These are phyloP conservation scores for Pseudocercospora cruenta DNA, from an alignment of 2,329 filamentous ascomycete genomes.

Conservation along the genomic window DNA sequence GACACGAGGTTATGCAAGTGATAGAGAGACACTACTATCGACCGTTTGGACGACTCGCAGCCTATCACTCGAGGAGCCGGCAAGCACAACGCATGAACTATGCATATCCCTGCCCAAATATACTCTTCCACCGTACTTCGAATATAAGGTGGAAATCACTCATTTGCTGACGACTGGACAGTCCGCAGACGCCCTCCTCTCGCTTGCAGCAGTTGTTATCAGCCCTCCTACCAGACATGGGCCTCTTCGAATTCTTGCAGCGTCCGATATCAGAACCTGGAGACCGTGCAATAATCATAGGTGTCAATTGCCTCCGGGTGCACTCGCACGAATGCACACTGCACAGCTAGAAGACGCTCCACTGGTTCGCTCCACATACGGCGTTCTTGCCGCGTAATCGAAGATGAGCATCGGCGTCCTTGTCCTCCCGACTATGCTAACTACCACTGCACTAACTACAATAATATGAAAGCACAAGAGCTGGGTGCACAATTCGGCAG, in stretches of 20 bases:
- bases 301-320: not conserved
- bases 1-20: slow-evolving; percentile 2
- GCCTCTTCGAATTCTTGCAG: not conserved
- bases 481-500: not conserved
- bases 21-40: not conserved
- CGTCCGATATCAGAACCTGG: not conserved
- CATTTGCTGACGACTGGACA: too few relatives aligned
- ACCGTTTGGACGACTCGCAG: not conserved
- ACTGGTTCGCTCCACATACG: not conserved
- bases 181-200: too few relatives aligned
- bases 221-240: too few relatives aligned
- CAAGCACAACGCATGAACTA: not conserved
- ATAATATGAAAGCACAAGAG: not conserved
- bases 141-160: not conserved
- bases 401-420: not conserved
- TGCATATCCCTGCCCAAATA: slow-evolving; percentile 2
- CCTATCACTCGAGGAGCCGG: not conserved
- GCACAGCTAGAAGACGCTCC: not conserved
- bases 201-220: too few relatives aligned
- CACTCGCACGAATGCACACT: not conserved
- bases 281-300: too few relatives aligned
- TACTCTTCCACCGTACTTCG: not conserved
- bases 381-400: slow-evolving; percentile 1
- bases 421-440: too few relatives aligned
- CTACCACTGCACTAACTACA: not conserved